These are phyloP conservation scores for Hydrangea macrophylla DNA, from an alignment of 148 eudicot species.

Conservation along the genomic window DNA sequence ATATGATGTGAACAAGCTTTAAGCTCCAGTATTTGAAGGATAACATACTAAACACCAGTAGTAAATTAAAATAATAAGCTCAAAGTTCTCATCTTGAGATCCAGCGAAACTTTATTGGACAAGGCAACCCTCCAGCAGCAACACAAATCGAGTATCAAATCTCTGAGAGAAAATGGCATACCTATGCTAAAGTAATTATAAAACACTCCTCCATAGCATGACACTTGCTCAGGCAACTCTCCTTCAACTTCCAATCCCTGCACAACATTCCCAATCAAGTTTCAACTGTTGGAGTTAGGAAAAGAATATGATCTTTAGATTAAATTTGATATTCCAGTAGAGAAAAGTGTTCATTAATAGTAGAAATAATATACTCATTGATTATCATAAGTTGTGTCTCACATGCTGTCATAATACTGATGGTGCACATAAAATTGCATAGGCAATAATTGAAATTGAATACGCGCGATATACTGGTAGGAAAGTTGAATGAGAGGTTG, in stretches of 20 bases:
- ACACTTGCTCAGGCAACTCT: constrained; percentile 63
- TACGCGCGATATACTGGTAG: no score
- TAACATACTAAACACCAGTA: neutral
- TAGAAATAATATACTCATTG: no score
- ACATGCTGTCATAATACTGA: no score
- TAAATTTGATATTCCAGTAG: no score
- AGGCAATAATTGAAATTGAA: no score
- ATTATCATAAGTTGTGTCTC: no score
- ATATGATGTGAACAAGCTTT: neutral
- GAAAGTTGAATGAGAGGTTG: no score
- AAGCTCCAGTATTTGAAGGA: constrained; percentile 6
- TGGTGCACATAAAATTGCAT: no score
- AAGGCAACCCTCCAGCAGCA: neutral
- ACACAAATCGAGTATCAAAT: constrained; percentile 4
- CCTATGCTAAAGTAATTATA: constrained; percentile 96
- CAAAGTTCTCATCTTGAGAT: neutral
- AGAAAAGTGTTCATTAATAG: no score
- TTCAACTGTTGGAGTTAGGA: no score
- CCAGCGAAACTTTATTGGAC: neutral
- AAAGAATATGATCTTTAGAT: no score
- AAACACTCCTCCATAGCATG: constrained; percentile 84
- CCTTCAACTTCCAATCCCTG: constrained; percentile 63
- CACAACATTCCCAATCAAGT: constrained; percentile 16
- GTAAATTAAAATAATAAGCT: neutral
- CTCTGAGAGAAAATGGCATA: constrained; percentile 24